Percentiles rank a stretch among this genome's conserved stretches.
These are phyloP conservation scores for Furcasterigmium furcatum DNA, from an alignment of 2,329 filamentous ascomycete species.

Conservation along the genomic window DNA sequence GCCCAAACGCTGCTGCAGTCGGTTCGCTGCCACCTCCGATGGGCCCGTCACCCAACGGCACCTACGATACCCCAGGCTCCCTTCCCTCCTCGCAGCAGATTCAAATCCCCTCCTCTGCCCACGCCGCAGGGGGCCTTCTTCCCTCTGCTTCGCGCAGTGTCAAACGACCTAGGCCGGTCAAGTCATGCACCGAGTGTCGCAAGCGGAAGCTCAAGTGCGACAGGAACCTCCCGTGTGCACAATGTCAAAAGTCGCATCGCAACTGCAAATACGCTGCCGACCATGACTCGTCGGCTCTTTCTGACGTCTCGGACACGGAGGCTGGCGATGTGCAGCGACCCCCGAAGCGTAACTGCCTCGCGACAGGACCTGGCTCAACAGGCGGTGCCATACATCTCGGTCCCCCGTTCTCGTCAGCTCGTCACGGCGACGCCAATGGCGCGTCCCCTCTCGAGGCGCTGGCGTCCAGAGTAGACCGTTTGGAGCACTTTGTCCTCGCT, in stretches of 20 bases:
- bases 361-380: slow-evolving; percentile 4
- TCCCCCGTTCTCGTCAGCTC: slow-evolving; percentile 6
- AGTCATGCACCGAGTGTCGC: slow-evolving; percentile 54
- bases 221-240: slow-evolving; percentile 51
- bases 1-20: background rate
- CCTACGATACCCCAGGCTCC: background rate
- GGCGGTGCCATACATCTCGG: slow-evolving; percentile 3
- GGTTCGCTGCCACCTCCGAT: background rate
- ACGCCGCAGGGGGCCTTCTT: background rate
- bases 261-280: slow-evolving; percentile 50
- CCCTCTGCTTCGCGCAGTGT: slow-evolving; percentile 33
- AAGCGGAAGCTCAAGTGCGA: slow-evolving; percentile 57
- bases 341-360: slow-evolving; percentile 32
- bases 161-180: slow-evolving; percentile 51
- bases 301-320: slow-evolving; percentile 45
- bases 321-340: slow-evolving; percentile 27
- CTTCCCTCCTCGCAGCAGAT: background rate
- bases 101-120: background rate
- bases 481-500: slow-evolving; percentile 47
- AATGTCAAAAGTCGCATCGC: slow-evolving; percentile 55
- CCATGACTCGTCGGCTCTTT: slow-evolving; percentile 41
- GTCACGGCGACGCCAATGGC: slow-evolving; percentile 24
- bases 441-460: slow-evolving; percentile 42
- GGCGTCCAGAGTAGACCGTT: slow-evolving; percentile 44
- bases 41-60: slow-evolving; percentile 1